Evolutionary conservation across 495 filamentous ascomycete species (phyloP).

Genomic region (Podospora bellae-mahoneyi): DNA sequence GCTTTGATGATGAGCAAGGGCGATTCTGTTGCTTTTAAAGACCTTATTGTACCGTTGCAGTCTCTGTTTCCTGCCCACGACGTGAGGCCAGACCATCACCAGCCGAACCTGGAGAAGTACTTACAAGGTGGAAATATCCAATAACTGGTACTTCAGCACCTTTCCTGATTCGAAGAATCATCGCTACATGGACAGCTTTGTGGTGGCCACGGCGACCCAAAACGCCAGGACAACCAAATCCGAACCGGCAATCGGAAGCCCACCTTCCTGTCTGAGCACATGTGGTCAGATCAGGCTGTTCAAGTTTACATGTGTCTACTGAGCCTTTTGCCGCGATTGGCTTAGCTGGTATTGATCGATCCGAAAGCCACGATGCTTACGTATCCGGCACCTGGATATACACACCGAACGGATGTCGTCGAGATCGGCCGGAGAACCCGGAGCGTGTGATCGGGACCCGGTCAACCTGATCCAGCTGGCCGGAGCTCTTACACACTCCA

Average conservation of each 20-base stretch:
- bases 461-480: not conserved
- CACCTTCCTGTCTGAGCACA: not conserved
- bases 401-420: not conserved
- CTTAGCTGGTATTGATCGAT: not conserved
- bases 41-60: no score
- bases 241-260: not conserved
- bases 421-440: not conserved
- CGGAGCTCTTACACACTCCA: not conserved
- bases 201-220: no score
- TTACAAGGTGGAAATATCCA: no score
- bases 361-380: not conserved
- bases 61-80: no score
- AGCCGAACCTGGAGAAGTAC: no score
- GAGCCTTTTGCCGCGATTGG: not conserved
- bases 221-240: no score
- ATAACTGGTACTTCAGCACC: no score
- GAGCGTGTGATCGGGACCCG: not conserved
- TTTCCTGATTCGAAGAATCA: no score
- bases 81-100: no score
- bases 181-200: no score
- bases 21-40: no score
- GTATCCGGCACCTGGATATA: not conserved
- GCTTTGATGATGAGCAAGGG: no score
- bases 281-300: not conserved
- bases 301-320: not conserved